These are phyloP conservation scores for Euryodendron excelsum DNA, from an alignment of 148 eudicot genomes.

Conservation along the genomic window DNA sequence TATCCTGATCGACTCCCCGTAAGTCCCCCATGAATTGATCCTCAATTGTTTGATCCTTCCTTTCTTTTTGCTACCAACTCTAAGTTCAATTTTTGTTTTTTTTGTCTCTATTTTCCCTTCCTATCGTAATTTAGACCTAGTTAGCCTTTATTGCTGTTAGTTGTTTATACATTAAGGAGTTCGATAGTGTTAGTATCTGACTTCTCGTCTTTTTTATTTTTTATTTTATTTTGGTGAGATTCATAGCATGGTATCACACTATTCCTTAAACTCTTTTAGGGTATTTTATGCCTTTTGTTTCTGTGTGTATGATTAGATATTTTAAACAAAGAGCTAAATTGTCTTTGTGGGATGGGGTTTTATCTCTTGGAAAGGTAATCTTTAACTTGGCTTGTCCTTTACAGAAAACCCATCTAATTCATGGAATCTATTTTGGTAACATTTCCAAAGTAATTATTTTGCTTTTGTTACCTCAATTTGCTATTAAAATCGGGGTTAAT, in stretches of 20 bases:
- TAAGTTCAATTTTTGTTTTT: neutral
- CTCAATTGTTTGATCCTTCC: neutral
- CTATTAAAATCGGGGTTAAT: neutral
- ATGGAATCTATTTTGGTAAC: neutral
- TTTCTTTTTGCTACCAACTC: neutral
- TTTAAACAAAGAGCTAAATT: no score
- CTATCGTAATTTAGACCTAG: no score
- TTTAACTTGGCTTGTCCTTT: neutral
- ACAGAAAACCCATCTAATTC: no score
- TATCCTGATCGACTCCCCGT: conserved; percentile 88
- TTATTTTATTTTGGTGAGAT: no score
- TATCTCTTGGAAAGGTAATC: neutral
- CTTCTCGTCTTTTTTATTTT: no score
- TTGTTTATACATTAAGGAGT: no score
- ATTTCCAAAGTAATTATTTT: neutral
- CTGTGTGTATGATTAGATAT: no score
- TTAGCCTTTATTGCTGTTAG: no score
- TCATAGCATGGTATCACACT: no score
- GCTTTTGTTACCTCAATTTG: neutral
- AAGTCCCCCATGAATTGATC: conserved; percentile 4
- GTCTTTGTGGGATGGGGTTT: neutral
- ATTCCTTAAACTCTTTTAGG: no score
- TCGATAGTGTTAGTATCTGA: no score
- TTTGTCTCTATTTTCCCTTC: neutral
- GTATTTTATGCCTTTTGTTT: no score